Conservation (phyloP, 2,329 filamentous ascomycete species). For the Aspergillus novofumigatus region DNA sequence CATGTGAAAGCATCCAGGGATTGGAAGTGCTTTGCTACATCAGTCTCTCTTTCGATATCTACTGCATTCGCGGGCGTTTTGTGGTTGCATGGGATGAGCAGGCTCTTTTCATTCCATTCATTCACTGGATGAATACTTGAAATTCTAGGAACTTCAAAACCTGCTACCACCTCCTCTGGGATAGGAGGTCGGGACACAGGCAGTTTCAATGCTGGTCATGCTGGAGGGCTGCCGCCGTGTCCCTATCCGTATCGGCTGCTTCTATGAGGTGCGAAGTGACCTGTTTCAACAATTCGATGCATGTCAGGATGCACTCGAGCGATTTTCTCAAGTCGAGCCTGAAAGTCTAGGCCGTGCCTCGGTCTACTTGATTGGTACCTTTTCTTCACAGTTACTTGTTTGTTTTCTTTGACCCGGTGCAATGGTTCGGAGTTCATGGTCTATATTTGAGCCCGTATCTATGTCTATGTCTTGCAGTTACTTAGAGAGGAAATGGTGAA, state of each 20-base stretch:
- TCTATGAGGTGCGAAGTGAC: constrained; percentile 12
- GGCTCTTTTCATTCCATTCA: neutral
- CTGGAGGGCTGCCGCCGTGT: constrained; percentile 6
- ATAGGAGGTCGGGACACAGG: neutral
- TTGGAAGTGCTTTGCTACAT: neutral
- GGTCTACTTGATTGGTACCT: neutral
- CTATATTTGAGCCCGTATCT: neutral
- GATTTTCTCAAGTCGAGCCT: neutral
- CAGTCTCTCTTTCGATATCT: neutral
- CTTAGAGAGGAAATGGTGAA: constrained; percentile 13
- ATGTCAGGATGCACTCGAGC: neutral
- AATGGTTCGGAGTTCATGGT: constrained; percentile 1
- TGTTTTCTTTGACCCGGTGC: neutral
- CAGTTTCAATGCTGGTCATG: constrained; percentile 10
- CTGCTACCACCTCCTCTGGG: neutral
- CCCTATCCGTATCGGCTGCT: neutral
- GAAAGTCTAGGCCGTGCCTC: neutral
- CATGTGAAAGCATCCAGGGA: constrained; percentile 50
- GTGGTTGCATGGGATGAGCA: neutral
- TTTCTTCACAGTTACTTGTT: neutral
- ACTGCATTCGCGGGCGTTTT: neutral
- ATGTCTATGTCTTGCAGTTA: neutral
- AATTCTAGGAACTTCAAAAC: constrained; percentile 12
- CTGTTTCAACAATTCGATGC: neutral
- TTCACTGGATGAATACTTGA: neutral